Percentiles rank a stretch among this genome's conserved stretches.
Conservation (phyloP, 176 grass and related monocot species). For the Poa annua region DNA sequence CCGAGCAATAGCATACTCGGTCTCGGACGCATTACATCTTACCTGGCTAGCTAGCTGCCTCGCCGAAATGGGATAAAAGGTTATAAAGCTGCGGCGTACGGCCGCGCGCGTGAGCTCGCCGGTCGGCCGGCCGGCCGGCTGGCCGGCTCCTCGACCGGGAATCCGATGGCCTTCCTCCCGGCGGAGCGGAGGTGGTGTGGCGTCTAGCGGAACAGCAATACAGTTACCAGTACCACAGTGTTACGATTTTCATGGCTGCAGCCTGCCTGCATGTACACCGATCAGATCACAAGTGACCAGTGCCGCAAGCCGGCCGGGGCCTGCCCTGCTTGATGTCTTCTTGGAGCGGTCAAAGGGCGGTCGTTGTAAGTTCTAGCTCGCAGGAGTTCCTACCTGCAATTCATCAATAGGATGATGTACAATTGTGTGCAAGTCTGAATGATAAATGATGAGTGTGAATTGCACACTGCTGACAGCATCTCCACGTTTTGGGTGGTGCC, state of each 20-base stretch:
- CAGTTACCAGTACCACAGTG: neutral
- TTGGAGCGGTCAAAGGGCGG: neutral
- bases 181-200: neutral
- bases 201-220: neutral
- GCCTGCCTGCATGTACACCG: neutral
- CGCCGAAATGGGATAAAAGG: neutral
- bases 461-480: too few relatives aligned
- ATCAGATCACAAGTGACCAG: neutral
- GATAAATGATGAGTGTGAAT: too few relatives aligned
- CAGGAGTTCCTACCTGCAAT: too few relatives aligned
- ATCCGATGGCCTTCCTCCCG: neutral
- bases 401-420: too few relatives aligned
- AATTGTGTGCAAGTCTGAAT: too few relatives aligned
- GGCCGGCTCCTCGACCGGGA: neutral
- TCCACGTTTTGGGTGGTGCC: too few relatives aligned
- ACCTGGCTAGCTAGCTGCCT: neutral
- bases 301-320: neutral
- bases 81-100: conserved; percentile 21
- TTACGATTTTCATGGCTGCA: neutral
- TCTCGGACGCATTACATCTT: too few relatives aligned
- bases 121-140: neutral
- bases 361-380: neutral
- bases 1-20: conserved; percentile 35
- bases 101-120: neutral
- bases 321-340: neutral